phyloP scores from a whole-genome alignment of 306 rosid species.

The Potentilla sterilis region DNA sequence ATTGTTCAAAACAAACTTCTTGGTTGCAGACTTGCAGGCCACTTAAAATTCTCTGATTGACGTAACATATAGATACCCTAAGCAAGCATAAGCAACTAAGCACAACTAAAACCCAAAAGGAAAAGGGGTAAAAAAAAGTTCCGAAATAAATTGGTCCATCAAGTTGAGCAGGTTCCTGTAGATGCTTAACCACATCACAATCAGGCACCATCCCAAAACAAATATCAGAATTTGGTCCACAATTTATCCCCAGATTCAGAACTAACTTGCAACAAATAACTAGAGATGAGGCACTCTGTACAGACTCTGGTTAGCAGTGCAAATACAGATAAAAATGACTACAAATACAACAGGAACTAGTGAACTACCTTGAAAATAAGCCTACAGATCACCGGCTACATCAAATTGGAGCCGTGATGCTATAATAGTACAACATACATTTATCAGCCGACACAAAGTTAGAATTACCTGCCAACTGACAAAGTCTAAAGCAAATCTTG shows the following conservation, averaged over 20 bases:
- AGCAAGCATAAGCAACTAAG: not conserved
- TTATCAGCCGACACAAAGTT: not conserved
- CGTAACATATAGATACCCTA: not conserved
- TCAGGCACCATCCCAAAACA: not conserved
- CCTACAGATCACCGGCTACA: constrained; percentile 3
- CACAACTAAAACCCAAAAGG: not conserved
- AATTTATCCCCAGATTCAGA: not conserved
- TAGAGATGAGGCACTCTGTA: constrained; percentile 46
- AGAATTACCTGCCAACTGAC: not conserved
- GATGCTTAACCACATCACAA: not conserved
- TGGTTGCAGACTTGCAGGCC: not conserved
- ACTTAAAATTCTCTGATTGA: not conserved
- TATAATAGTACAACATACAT: constrained; percentile 12
- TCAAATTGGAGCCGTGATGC: constrained; percentile 3
- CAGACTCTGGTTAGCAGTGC: constrained; percentile 56
- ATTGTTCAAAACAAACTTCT: not conserved
- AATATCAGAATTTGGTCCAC: not conserved
- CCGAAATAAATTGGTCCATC: not conserved
- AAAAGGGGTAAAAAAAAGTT: too few relatives aligned
- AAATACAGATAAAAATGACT: not conserved
- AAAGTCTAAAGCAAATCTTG: not conserved
- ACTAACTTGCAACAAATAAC: constrained; percentile 34
- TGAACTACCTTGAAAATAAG: not conserved
- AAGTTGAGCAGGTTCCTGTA: not conserved
- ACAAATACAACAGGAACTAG: not conserved